Evolutionary conservation across 345 rosid species (phyloP).

Genomic region (Aquilaria yunnanensis): DNA sequence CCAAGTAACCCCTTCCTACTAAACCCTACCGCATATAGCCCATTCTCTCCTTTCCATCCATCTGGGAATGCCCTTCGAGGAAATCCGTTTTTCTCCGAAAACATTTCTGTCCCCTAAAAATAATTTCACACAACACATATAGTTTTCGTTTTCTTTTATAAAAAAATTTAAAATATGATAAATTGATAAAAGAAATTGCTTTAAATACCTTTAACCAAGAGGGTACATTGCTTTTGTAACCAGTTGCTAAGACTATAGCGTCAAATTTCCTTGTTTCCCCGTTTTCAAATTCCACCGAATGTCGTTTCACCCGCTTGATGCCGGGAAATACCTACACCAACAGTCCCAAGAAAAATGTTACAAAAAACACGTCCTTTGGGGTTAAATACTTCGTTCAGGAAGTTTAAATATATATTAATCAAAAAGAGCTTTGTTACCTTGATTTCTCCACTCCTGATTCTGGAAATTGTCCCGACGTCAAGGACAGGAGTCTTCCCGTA

Average conservation of each 20-base stretch:
- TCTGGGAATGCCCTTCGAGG: conserved; percentile 67
- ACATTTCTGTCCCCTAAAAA: conserved; percentile 65
- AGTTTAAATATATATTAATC: no score
- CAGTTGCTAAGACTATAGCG: conserved; percentile 85
- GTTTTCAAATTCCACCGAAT: conserved; percentile 55
- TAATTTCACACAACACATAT: not conserved
- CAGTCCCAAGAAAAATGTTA: conserved; percentile 1
- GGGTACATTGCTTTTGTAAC: conserved; percentile 92
- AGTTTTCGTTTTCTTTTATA: not conserved
- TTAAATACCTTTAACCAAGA: conserved; percentile 81
- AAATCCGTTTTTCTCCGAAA: conserved; percentile 70
- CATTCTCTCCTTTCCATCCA: conserved; percentile 95
- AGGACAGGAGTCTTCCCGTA: conserved; percentile 89
- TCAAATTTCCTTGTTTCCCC: conserved; percentile 60
- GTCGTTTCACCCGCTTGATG: conserved; percentile 45
- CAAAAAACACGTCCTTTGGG: no score
- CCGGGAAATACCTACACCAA: conserved; percentile 55
- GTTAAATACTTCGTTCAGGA: no score
- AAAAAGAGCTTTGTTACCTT: conserved; percentile 36
- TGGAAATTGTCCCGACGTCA: conserved; percentile 86
- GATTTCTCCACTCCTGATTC: conserved; percentile 78
- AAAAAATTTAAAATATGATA: conserved; percentile 3
- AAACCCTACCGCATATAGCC: conserved; percentile 91
- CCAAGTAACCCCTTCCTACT: conserved; percentile 81
- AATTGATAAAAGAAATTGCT: not conserved